Percentiles rank a stretch among this genome's conserved stretches.
Evolutionary conservation across 1,284 basidiomycete species (phyloP).

Genomic region (Rugosomyces carneus): DNA sequence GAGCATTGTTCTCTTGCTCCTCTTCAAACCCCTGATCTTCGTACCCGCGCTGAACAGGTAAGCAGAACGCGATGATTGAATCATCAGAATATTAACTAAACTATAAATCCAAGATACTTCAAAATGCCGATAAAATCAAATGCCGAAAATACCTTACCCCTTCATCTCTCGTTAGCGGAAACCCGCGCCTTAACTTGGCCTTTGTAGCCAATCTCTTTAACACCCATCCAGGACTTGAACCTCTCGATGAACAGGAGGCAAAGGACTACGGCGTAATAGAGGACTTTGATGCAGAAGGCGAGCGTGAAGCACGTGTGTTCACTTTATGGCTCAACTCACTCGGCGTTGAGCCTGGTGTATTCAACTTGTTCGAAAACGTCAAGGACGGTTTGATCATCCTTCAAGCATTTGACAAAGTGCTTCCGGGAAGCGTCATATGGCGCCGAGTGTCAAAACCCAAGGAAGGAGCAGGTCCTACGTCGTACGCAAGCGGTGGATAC

Average conservation of each 20-base stretch:
- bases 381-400: conserved; percentile 88
- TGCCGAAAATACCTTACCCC: conserved; percentile 96
- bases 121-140: conserved; percentile 90
- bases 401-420: conserved; percentile 95
- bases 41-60: conserved; percentile 80
- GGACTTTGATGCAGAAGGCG: conserved; percentile 98
- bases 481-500: conserved; percentile 29
- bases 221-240: conserved; percentile 90
- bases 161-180: conserved; percentile 87
- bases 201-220: conserved; percentile 99
- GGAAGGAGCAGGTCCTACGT: conserved; percentile 45
- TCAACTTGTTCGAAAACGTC: conserved; percentile 95
- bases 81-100: not conserved
- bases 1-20: conserved; percentile 91
- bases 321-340: conserved; percentile 98
- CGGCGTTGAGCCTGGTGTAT: conserved; percentile 93
- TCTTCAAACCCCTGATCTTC: conserved; percentile 79
- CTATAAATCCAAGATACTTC: conserved; percentile 52
- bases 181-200: conserved; percentile 97
- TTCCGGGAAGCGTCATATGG: conserved; percentile 92
- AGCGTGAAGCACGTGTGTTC: conserved; percentile 95
- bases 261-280: conserved; percentile 84
- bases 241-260: conserved; percentile 86
- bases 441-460: conserved; percentile 91
- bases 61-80: conserved; percentile 8